Evolutionary conservation across 1,284 basidiomycete genomes (phyloP), one percentile per base, ranked within the genome.

Genomic region (Sporisorium scitamineum): DNA sequence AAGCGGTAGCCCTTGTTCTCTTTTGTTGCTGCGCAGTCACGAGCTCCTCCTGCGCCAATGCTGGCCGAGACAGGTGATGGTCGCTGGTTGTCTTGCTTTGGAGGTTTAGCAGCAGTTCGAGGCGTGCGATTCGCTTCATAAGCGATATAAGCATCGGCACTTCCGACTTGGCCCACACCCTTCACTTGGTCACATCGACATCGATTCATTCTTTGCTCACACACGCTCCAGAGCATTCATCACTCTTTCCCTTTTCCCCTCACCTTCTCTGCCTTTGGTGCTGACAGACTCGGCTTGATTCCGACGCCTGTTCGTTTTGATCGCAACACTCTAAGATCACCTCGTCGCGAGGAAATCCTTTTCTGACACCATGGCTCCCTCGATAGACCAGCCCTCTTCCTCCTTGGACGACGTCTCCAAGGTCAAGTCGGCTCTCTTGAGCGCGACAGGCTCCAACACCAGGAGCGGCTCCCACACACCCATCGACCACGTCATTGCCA

Each of bases 391-490:
- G 18, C 24, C 62, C 3, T 31, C 60, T 29, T 70, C 69, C 26
- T 56, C 74, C 47, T 57, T 76, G 52, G 69, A 72, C 54, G 67
- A 65, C 20, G 63, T 79, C 44, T 63, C 62, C 57, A 75, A 68
- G 59, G 53, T 79, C 70, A 79, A 79, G 70, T 58, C 61, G 34
- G 74, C 77, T 47, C 70, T 79, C 34, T 58, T 79, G 41, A 71
- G 52, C 52, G 69, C 52, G 9, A 26, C 57, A 29, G 56, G 54
- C 70, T 66, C 76, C 8, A 50, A 64, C 1, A 56, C 67, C n/a
- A 68, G 70, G 41, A 77, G 70, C 53, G 70, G 67, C 27, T 63
- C 73, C 13, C 73, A 76, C 62, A 72, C 77, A n/a, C 67, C 73
- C 41, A 57, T 73, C 61, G 77, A 76, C 61, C 77, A 76, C 54